Evolutionary conservation across 2,329 filamentous ascomycete genomes (phyloP), one percentile per base, ranked within the genome.

Genomic region (Elsinoe fawcettii): DNA sequence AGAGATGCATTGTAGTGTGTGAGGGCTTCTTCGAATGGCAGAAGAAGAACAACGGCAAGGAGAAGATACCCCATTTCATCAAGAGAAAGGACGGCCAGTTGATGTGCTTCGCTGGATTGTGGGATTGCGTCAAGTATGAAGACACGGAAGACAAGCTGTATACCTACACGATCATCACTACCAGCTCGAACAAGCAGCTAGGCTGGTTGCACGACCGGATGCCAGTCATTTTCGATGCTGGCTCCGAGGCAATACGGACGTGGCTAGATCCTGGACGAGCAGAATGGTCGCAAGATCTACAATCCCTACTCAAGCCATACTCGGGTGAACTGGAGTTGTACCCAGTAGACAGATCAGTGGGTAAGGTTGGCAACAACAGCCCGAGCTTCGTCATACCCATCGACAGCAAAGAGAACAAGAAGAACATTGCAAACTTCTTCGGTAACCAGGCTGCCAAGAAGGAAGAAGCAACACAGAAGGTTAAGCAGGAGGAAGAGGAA

Each of bases 1-100:
- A 96, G 73, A 80, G 93, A 27, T 97, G 93, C 69, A 77, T 97
- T 20, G 83, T 97, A 8, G 69, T 96, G 5, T 90, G 88, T 8
- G 87, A 96, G 71, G 93, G 93, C 1, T 99, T 97, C 71, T 99
- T 90, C 66, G 93, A 99, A 71, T 97, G 93, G 93, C 75, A 95
- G 59, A 92, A 92, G 71, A 88, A 85, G 65, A 85, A 81, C 66
- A 79, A 79, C 1, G 80, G 82, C 5, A 91, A 87, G 63, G 86
- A 93, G 56, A 95, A 89, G 72, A 74, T 92, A 1, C 92, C 93
- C 9, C 84, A 97, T 70, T 96, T 84, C 65, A 81, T 90, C 20
- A 91, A 85, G 71, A 79, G 90, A 25, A 87, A 84, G 63, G 92
- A 97, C 68, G 88, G 87, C 0, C 80, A 84, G 64, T 73, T 96